Evolutionary conservation across 257 asterid genomes (phyloP).

Genomic region (Solanum ossicruentum): DNA sequence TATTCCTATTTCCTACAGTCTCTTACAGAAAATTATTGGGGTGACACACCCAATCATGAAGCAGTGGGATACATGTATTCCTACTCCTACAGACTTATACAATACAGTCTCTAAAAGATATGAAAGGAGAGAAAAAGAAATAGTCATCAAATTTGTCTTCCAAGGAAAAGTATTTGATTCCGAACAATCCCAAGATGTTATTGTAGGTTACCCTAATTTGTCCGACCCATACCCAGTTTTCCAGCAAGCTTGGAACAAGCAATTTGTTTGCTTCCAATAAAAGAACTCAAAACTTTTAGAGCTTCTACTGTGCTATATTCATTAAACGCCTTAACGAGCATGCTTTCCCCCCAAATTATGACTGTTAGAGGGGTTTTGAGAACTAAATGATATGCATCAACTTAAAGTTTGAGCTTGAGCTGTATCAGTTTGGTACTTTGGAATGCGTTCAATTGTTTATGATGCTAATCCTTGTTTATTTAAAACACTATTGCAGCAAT

Average conservation of each 20-base stretch:
- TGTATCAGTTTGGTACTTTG: neutral
- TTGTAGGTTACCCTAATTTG: neutral
- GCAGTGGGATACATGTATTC: neutral
- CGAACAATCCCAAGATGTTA: neutral
- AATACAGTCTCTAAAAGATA: neutral
- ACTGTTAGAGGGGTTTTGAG: neutral
- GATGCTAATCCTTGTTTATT: neutral
- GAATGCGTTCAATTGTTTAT: neutral
- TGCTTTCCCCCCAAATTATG: neutral
- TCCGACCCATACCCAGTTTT: neutral
- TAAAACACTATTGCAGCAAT: constrained; percentile 34
- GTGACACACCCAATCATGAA: neutral
- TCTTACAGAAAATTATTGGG: neutral
- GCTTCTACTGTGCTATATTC: neutral
- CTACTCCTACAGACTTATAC: neutral
- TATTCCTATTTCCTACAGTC: too few relatives aligned
- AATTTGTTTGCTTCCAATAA: neutral
- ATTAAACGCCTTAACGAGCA: neutral
- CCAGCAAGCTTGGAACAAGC: neutral
- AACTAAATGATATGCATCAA: neutral
- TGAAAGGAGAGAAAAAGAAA: neutral
- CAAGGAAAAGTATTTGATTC: neutral
- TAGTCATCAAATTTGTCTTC: neutral
- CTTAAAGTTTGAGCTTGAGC: neutral
- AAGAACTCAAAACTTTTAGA: neutral